Evolutionary conservation across 371 early-diverging fungal species (phyloP).

Genomic region (Syncephalastrum sp.): DNA sequence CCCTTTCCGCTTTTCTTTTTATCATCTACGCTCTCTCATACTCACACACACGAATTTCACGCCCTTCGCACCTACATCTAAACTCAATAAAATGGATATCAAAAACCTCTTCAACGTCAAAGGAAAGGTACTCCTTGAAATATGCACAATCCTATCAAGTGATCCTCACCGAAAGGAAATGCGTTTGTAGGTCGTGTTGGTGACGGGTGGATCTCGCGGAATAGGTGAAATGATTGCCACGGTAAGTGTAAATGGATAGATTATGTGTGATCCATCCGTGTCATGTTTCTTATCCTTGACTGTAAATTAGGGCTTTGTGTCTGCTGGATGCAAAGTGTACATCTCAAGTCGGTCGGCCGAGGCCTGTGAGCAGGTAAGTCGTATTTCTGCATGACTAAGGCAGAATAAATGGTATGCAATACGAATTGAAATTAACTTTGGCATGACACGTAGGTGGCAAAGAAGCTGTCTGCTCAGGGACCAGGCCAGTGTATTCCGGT

Average conservation of each 20-base stretch:
- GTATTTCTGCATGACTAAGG: neutral
- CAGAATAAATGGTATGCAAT: neutral
- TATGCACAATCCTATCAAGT: constrained; percentile 38
- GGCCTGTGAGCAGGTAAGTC: constrained; percentile 52
- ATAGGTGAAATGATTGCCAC: constrained; percentile 63
- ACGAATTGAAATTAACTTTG: neutral
- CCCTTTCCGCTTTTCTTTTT: constrained; percentile 1
- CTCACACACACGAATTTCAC: neutral
- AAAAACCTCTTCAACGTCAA: constrained; percentile 65
- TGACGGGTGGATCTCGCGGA: constrained; percentile 84
- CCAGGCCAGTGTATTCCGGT: constrained; percentile 74
- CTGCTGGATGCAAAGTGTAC: constrained; percentile 75
- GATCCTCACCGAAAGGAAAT: constrained; percentile 18
- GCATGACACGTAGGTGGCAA: constrained; percentile 33
- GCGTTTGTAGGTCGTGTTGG: constrained; percentile 63
- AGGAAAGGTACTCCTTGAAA: constrained; percentile 48
- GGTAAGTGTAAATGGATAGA: constrained; percentile 5
- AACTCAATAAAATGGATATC: constrained; percentile 42
- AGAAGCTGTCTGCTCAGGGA: constrained; percentile 54
- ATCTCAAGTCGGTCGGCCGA: constrained; percentile 66
- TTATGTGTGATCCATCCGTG: no score
- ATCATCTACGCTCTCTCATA: neutral
- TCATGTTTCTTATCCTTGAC: no score
- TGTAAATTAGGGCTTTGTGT: constrained; percentile 55
- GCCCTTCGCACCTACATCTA: neutral